A percentile compares a stretch with the other conserved stretches of the same genome.
Conservation (phyloP, 208 protist genomes). For the Crithidia expoeki region DNA sequence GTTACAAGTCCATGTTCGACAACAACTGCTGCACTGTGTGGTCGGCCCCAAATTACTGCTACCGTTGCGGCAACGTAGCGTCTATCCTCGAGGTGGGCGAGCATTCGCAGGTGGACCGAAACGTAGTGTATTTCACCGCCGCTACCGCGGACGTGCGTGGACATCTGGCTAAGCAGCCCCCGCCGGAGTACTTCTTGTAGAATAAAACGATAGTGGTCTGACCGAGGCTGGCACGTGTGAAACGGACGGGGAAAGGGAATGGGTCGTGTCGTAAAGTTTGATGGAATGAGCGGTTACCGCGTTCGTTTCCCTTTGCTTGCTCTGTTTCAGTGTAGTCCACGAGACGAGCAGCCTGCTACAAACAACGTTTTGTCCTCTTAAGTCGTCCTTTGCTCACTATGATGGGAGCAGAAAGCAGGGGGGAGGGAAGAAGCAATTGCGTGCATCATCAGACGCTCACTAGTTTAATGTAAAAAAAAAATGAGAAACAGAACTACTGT, state of each 20-base stretch:
- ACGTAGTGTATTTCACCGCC: slow-evolving; percentile 81
- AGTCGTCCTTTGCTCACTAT: neutral
- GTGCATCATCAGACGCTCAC: slow-evolving; percentile 10
- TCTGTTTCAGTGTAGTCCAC: too few species aligned
- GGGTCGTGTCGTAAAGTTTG: neutral
- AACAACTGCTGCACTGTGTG: slow-evolving; percentile 94
- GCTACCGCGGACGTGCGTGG: slow-evolving; percentile 77
- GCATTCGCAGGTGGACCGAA: slow-evolving; percentile 67
- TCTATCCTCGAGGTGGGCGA: slow-evolving; percentile 93
- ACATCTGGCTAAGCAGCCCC: slow-evolving; percentile 86
- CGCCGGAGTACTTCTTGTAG: slow-evolving; percentile 78
- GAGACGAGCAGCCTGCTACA: too few species aligned
- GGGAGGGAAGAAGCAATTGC: neutral
- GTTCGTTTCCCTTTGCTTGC: neutral
- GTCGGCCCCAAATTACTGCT: slow-evolving; percentile 96
- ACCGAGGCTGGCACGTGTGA: too few species aligned
- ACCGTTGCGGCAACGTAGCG: slow-evolving; percentile 95
- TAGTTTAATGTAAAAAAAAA: neutral
- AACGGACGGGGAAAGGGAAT: neutral
- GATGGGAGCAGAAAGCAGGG: neutral
- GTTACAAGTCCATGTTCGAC: slow-evolving; percentile 95
- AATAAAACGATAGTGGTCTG: neutral
- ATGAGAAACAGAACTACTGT: neutral
- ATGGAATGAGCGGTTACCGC: neutral
- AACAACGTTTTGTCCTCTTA: too few species aligned